These are phyloP conservation scores for Bassia scoparia DNA, from an alignment of 148 eudicot species.

Conservation along the genomic window DNA sequence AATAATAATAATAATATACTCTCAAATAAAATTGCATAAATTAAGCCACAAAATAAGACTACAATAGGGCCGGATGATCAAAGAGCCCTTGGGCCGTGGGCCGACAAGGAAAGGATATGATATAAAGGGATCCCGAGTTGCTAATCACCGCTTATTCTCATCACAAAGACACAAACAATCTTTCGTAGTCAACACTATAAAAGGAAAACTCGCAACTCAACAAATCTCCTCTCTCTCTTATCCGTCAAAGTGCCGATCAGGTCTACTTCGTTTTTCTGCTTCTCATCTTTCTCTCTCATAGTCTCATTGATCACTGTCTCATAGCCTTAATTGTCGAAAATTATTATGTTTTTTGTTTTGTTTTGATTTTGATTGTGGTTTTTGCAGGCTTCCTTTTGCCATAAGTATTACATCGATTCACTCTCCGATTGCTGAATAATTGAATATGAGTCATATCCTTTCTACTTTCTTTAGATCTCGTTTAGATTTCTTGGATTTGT, in stretches of 20 bases:
- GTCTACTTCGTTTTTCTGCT: constrained; percentile 7
- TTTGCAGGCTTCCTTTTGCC: constrained; percentile 27
- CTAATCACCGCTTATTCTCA: no score
- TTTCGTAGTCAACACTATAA: no score
- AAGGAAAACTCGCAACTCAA: no score
- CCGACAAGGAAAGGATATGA: no score
- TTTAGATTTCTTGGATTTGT: neutral
- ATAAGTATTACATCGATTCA: constrained; percentile 1
- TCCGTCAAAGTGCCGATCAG: constrained; percentile 28
- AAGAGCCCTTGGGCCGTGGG: no score
- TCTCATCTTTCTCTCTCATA: neutral
- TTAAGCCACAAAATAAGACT: no score
- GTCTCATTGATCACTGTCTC: neutral
- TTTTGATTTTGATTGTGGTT: neutral
- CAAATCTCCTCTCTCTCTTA: neutral
- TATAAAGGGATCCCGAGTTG: no score
- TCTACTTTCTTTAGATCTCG: neutral
- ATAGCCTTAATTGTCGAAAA: neutral
- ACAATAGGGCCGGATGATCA: no score
- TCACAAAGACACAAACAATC: no score
- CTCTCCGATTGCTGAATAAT: neutral
- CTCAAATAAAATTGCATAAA: no score
- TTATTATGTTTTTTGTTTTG: neutral
- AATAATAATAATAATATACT: no score
- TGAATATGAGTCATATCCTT: constrained; percentile 34